phyloP scores from a whole-genome alignment of 2,329 filamentous ascomycete genomes.

The Hypoxylon sp. region DNA sequence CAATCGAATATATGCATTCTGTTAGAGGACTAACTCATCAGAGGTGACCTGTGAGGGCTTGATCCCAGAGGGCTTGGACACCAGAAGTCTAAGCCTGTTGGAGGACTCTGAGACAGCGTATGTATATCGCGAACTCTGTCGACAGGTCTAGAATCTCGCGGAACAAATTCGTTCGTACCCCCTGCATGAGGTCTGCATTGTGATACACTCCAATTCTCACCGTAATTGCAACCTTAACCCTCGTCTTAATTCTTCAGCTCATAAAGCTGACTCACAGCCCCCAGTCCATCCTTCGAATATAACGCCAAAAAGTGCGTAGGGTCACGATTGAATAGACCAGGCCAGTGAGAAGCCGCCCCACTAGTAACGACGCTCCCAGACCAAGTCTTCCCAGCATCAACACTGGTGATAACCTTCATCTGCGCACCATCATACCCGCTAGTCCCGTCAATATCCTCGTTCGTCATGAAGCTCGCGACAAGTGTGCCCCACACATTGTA shows the following conservation, averaged over 20 bases:
- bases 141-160: too few relatives aligned
- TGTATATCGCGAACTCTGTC: too few relatives aligned
- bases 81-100: too few relatives aligned
- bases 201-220: not conserved
- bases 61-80: too few relatives aligned
- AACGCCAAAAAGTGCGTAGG: conserved; percentile 49
- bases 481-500: conserved; percentile 58
- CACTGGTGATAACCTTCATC: conserved; percentile 53
- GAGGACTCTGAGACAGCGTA: too few relatives aligned
- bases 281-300: conserved; percentile 48
- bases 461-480: conserved; percentile 60
- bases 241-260: conserved; percentile 35
- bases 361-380: conserved; percentile 46
- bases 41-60: too few relatives aligned
- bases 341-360: conserved; percentile 51
- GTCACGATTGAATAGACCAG: conserved; percentile 49
- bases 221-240: not conserved
- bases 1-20: not conserved
- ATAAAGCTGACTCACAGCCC: conserved; percentile 48
- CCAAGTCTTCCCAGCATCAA: conserved; percentile 49
- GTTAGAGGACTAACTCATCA: too few relatives aligned
- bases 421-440: conserved; percentile 47
- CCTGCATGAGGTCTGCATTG: too few relatives aligned
- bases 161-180: too few relatives aligned
- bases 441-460: conserved; percentile 54